Percentiles rank a stretch among this genome's conserved stretches.
Conservation (phyloP, 176 grass and related monocot genomes). For the Poa pratensis region DNA sequence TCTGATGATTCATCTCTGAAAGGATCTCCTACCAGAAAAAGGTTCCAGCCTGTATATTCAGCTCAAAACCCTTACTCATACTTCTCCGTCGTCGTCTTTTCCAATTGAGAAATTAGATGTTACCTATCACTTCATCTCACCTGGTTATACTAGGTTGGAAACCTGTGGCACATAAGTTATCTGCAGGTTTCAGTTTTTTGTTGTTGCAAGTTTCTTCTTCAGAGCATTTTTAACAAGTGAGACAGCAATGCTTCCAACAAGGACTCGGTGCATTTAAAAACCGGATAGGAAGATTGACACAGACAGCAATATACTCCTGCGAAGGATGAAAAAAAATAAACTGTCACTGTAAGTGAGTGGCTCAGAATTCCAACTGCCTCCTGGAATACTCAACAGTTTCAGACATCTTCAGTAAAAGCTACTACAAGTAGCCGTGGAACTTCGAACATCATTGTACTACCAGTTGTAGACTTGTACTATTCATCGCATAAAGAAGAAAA, state of each 20-base stretch:
- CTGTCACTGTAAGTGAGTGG: neutral
- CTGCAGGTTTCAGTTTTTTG: neutral
- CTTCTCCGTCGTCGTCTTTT: neutral
- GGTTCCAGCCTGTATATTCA: slow-evolving; percentile 26
- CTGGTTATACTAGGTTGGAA: slow-evolving; percentile 4
- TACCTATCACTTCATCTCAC: neutral
- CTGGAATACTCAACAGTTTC: neutral
- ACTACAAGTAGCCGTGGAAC: neutral
- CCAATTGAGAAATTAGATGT: neutral
- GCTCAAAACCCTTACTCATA: neutral
- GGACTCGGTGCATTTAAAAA: slow-evolving; percentile 3
- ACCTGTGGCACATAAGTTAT: neutral
- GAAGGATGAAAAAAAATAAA: neutral
- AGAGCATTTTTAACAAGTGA: neutral
- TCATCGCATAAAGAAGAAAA: neutral
- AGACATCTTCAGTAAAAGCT: neutral
- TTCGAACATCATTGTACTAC: neutral
- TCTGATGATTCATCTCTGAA: slow-evolving; percentile 44
- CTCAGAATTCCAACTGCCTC: neutral
- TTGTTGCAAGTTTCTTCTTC: neutral
- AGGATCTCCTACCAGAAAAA: slow-evolving; percentile 48
- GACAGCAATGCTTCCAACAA: slow-evolving; percentile 16
- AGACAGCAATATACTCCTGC: neutral
- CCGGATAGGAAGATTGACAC: neutral
- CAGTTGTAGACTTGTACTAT: neutral